Percentiles rank a stretch among this genome's conserved stretches.
These are phyloP conservation scores for Oryza brachyantha DNA, from an alignment of 176 grass and related monocot species.

Conservation along the genomic window DNA sequence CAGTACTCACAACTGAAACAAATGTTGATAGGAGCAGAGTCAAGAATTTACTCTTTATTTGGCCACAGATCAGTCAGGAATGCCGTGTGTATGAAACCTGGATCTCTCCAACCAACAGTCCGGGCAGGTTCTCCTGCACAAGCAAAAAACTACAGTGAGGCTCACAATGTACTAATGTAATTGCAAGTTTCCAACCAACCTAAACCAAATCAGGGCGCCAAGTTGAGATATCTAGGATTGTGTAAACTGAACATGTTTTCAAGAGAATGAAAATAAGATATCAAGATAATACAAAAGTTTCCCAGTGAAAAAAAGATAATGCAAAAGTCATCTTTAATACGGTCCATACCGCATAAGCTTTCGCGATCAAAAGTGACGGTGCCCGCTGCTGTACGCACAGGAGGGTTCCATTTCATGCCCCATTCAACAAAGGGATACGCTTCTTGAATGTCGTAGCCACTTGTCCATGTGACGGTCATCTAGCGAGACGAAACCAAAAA, in stretches of 20 bases:
- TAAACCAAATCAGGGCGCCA: background rate
- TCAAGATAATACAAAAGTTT: too few species aligned
- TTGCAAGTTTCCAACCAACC: background rate
- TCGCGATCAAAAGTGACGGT: constrained; percentile 69
- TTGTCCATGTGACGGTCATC: constrained; percentile 99
- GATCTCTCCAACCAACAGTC: constrained; percentile 93
- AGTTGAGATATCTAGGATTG: background rate
- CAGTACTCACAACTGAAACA: background rate
- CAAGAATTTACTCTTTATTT: constrained; percentile 58
- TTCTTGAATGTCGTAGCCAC: constrained; percentile 68
- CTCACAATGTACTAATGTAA: background rate
- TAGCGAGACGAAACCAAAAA: constrained; percentile 7
- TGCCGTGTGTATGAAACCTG: constrained; percentile 88
- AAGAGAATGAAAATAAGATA: too few species aligned
- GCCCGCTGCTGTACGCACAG: constrained; percentile 44
- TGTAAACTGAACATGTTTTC: background rate
- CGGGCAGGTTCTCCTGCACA: constrained; percentile 71
- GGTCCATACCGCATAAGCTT: constrained; percentile 67
- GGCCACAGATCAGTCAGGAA: constrained; percentile 75
- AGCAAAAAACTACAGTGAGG: background rate
- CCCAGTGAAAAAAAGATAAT: too few species aligned
- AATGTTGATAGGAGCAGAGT: background rate
- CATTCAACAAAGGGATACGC: constrained; percentile 88
- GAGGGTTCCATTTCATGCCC: constrained; percentile 47
- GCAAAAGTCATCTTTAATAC: background rate